Percentiles rank a stretch among this genome's conserved stretches.
phyloP scores from a whole-genome alignment of 768 basidiomycete genomes.

The Pisolithus microcarpus region DNA sequence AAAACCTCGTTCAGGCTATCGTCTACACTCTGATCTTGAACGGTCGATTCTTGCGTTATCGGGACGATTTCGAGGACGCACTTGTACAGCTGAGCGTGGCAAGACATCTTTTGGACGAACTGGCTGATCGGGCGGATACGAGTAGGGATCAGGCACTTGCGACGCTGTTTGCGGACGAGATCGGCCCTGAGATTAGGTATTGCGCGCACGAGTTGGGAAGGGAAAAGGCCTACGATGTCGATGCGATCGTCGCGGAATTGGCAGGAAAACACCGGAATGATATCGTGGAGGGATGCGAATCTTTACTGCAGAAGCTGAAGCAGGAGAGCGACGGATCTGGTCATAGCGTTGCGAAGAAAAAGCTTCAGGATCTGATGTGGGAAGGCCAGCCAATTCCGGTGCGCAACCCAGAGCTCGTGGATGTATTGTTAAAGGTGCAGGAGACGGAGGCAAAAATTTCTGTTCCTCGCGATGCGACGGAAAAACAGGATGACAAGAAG shows the following conservation, averaged over 20 bases:
- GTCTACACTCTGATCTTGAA: conserved; percentile 76
- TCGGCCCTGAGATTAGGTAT: conserved; percentile 86
- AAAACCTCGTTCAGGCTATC: conserved; percentile 59
- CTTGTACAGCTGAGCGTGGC: conserved; percentile 74
- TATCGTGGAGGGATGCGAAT: conserved; percentile 58
- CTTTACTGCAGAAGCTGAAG: conserved; percentile 44
- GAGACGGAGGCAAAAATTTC: conserved; percentile 58
- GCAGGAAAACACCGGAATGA: conserved; percentile 48
- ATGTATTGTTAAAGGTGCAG: conserved; percentile 77
- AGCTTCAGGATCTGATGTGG: conserved; percentile 61
- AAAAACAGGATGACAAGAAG: conserved; percentile 22
- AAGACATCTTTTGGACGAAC: conserved; percentile 60
- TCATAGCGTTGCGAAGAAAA: conserved; percentile 40
- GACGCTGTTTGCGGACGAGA: conserved; percentile 74
- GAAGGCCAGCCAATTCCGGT: conserved; percentile 80
- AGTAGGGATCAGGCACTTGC: conserved; percentile 86
- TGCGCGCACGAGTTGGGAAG: conserved; percentile 85
- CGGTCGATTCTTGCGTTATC: conserved; percentile 75
- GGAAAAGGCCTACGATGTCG: conserved; percentile 73
- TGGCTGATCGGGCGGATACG: conserved; percentile 56
- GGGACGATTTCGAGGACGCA: conserved; percentile 69
- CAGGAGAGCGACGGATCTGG: conserved; percentile 32
- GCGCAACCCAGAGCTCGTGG: conserved; percentile 86
- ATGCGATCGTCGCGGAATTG: conserved; percentile 62
- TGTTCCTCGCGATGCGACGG: conserved; percentile 22